A percentile compares a stretch with the other conserved stretches of the same genome.
phyloP scores from a whole-genome alignment of 208 protist species.

The Trypanosoma vivax region DNA sequence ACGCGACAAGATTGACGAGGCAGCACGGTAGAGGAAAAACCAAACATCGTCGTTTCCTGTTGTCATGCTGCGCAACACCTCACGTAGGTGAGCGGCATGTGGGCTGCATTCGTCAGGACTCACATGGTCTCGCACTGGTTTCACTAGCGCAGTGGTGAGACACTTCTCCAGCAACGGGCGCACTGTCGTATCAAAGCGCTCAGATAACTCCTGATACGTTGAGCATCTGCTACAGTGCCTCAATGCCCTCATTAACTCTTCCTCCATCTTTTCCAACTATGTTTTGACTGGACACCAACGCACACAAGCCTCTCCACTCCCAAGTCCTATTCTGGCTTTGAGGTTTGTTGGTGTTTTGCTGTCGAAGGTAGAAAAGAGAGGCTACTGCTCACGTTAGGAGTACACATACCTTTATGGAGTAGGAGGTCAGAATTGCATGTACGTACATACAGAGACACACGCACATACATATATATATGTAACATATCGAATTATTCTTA shows the following conservation, averaged over 20 bases:
- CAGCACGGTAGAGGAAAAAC: slow-evolving; percentile 56
- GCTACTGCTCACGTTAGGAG: too few species aligned
- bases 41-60: slow-evolving; percentile 64
- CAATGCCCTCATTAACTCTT: slow-evolving; percentile 29
- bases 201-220: slow-evolving; percentile 22
- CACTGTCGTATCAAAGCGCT: slow-evolving; percentile 20
- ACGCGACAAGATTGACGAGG: slow-evolving; percentile 43
- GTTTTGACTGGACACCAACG: background rate
- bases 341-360: too few species aligned
- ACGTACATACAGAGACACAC: background rate
- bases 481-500: slow-evolving; percentile 1
- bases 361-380: too few species aligned
- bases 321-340: background rate
- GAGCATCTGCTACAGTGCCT: slow-evolving; percentile 7
- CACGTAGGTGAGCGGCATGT: slow-evolving; percentile 37
- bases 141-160: slow-evolving; percentile 32
- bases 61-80: slow-evolving; percentile 19
- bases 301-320: background rate
- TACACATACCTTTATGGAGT: too few species aligned
- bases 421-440: background rate
- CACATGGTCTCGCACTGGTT: slow-evolving; percentile 50
- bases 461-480: background rate
- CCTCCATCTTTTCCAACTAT: slow-evolving; percentile 20
- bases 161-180: slow-evolving; percentile 38
- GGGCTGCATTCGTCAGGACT: slow-evolving; percentile 66